A percentile compares a stretch with the other conserved stretches of the same genome.
Conservation (phyloP, 495 filamentous ascomycete species). For the Amphirosellinia nigrospora region DNA sequence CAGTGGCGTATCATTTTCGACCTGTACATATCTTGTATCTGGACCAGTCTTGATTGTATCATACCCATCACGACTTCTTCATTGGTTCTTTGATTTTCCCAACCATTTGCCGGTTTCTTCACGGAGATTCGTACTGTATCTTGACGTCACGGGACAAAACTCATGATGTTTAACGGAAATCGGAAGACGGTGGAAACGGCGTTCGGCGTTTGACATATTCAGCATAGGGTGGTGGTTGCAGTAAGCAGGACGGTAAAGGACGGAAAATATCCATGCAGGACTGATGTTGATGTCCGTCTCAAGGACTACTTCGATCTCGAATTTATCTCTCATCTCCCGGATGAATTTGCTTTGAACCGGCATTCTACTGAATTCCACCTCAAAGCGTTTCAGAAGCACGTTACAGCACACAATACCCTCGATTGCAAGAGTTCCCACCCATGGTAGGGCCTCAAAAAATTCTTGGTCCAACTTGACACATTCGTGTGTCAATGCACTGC, state of each 20-base stretch:
- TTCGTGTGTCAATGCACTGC: conserved; percentile 37
- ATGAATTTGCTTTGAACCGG: conserved; percentile 15
- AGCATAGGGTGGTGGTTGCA: conserved; percentile 32
- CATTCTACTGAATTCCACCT: conserved; percentile 3
- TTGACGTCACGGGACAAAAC: conserved; percentile 33
- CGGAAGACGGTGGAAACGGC: conserved; percentile 33
- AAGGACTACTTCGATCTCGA: conserved; percentile 3
- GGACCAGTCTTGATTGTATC: conserved; percentile 43
- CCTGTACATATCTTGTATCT: conserved; percentile 40
- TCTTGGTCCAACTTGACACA: conserved; percentile 26
- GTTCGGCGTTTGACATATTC: conserved; percentile 30
- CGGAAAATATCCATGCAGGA: conserved; percentile 2
- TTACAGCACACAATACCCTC: conserved; percentile 26
- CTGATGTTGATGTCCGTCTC: conserved; percentile 12
- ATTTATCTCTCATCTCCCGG: conserved; percentile 8
- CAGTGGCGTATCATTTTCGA: conserved; percentile 24
- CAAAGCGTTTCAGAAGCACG: conserved; percentile 10
- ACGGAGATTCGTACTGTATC: conserved; percentile 33
- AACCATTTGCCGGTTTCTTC: conserved; percentile 32
- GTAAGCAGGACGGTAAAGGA: conserved; percentile 30
- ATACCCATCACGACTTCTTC: conserved; percentile 39
- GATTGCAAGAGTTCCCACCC: conserved; percentile 15
- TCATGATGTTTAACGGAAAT: conserved; percentile 37
- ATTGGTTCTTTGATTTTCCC: conserved; percentile 33
- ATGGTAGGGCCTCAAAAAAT: not conserved